Evolutionary conservation across 169 alveolate genomes (phyloP), one percentile per base, ranked within the genome.

Genomic region (Plasmodium yoelii): DNA sequence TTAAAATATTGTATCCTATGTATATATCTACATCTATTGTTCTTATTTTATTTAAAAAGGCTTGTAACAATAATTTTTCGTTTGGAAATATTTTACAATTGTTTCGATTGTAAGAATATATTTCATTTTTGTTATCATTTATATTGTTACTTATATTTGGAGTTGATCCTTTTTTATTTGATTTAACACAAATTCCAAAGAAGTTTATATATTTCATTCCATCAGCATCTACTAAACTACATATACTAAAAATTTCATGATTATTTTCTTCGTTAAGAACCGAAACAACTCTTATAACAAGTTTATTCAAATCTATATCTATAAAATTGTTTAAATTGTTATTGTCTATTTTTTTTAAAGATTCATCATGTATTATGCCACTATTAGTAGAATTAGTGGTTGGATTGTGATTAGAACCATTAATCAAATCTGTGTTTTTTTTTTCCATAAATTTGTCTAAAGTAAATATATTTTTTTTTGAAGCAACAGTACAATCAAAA

Each of bases 1-100:
- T 84, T 18, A 84, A 44, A 68, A 84, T 84, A 24, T 84, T 84
- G 34, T 84, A 84, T 0, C 91, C 91, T 0, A 84, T 69, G 10
- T 68, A 84, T 26, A 70, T 70, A 49, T 84, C 91, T n/a, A 71
- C 46, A 59, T 84, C 91, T 24, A 67, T n/a, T 13, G 84, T 44
- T 69, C 28, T 67, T 10, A 84, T 42, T 46, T 69, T 84, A 56
- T 69, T 61, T 3, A 84, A 55, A 84, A 84, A 84, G 13, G 64
- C 26, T 8, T 67, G 68, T 15, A 84, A 63, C 1, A 84, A 63
- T 44, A 9, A n/a, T 18, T 84, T 84, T 34, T 84, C 91, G 22
- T 39, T 68, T 5, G 53, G 74, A 71, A 56, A 84, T 22, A 84
- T 19, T 44, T 67, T 84, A 19, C 74, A 71, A 9, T 39, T 34